phyloP scores from a whole-genome alignment of 306 rosid species.

The Crataegus laevigata region DNA sequence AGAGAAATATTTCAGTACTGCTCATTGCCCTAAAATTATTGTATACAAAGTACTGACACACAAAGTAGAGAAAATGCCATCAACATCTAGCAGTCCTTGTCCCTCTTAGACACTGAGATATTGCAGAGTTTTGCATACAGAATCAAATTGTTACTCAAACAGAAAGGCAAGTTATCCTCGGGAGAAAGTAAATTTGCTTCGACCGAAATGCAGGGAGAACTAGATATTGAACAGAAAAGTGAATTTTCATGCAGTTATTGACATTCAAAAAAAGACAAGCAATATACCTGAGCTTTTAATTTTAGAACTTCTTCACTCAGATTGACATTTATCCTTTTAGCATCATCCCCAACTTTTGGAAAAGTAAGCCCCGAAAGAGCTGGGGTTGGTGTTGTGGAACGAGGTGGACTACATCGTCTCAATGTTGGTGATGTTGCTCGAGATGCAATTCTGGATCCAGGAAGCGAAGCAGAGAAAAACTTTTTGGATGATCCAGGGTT shows the following conservation, averaged over 20 bases:
- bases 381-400: constrained; percentile 65
- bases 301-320: constrained; percentile 67
- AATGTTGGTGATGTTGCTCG: constrained; percentile 79
- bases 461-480: constrained; percentile 81
- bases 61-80: not conserved
- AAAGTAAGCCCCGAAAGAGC: constrained; percentile 52
- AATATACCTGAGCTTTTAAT: constrained; percentile 64
- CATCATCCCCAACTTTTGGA: constrained; percentile 59
- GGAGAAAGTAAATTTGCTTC: not conserved
- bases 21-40: not conserved
- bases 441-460: constrained; percentile 85
- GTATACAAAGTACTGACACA: not conserved
- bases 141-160: not conserved
- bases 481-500: constrained; percentile 82
- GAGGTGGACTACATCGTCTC: constrained; percentile 75
- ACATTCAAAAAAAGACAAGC: not conserved
- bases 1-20: not conserved
- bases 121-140: not conserved
- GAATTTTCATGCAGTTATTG: not conserved
- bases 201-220: not conserved
- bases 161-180: not conserved
- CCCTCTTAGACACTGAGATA: not conserved
- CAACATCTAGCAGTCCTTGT: not conserved
- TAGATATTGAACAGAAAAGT: not conserved
- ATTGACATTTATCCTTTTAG: constrained; percentile 57